Percentiles rank a stretch among this genome's conserved stretches.
These are phyloP conservation scores for Trichoderma hamatum DNA, from an alignment of 2,329 filamentous ascomycete species.

Conservation along the genomic window DNA sequence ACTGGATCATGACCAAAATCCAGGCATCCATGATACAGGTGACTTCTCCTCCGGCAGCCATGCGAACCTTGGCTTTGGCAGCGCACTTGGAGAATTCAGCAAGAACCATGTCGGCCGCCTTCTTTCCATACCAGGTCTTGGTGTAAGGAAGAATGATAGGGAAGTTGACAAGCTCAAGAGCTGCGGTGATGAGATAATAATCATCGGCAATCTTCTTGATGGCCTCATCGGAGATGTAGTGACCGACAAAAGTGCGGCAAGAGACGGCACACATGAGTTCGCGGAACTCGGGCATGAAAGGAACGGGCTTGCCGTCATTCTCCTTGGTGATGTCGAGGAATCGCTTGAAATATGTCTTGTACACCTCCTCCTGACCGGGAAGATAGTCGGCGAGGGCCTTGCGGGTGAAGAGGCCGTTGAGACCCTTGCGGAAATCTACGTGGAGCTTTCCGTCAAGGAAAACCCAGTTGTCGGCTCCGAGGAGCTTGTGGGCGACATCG, in stretches of 20 bases:
- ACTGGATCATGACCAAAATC: slow-evolving; percentile 86
- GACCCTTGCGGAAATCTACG: slow-evolving; percentile 94
- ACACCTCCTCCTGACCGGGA: slow-evolving; percentile 89
- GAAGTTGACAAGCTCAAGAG: slow-evolving; percentile 97
- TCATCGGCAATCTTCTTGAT: slow-evolving; percentile 95
- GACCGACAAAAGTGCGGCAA: slow-evolving; percentile 93
- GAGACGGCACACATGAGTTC: slow-evolving; percentile 94
- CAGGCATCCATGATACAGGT: slow-evolving; percentile 96
- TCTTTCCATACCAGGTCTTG: slow-evolving; percentile 97
- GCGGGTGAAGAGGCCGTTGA: slow-evolving; percentile 93
- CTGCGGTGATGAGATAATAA: slow-evolving; percentile 95
- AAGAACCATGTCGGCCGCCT: slow-evolving; percentile 89
- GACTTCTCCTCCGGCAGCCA: slow-evolving; percentile 83
- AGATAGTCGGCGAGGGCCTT: slow-evolving; percentile 86
- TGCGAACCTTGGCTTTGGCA: slow-evolving; percentile 88
- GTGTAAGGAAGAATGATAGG: slow-evolving; percentile 94
- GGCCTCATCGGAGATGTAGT: slow-evolving; percentile 88
- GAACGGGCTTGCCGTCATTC: slow-evolving; percentile 70
- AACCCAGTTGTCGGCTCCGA: slow-evolving; percentile 92
- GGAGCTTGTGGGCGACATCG: slow-evolving; percentile 88
- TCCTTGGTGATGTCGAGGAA: slow-evolving; percentile 77
- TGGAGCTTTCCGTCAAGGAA: slow-evolving; percentile 95
- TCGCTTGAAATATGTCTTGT: slow-evolving; percentile 79
- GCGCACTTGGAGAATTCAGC: slow-evolving; percentile 88
- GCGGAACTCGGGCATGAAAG: slow-evolving; percentile 91